Percentiles rank a stretch among this genome's conserved stretches.
Conservation (phyloP, 371 early-diverging fungal species). For the Chytridiales sp. region DNA sequence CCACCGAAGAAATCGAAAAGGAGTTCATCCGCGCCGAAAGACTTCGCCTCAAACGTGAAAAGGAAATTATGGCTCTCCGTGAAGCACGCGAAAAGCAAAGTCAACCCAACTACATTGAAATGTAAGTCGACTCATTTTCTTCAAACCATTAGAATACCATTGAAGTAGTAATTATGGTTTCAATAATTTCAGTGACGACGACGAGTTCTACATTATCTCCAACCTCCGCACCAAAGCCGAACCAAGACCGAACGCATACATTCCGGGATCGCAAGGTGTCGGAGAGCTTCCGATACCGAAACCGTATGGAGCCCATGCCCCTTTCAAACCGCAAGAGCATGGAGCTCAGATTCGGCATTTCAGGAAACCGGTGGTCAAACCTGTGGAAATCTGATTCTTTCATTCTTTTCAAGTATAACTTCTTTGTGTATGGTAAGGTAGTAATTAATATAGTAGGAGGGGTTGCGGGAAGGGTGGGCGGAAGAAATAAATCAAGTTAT, state of each 20-base stretch:
- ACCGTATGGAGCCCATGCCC: constrained; percentile 54
- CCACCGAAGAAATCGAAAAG: constrained; percentile 44
- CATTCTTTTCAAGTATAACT: too few species aligned
- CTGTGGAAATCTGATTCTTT: constrained; percentile 54
- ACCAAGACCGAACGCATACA: constrained; percentile 59
- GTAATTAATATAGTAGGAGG: too few species aligned
- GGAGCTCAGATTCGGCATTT: constrained; percentile 50
- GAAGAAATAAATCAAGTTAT: too few species aligned
- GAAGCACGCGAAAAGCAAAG: constrained; percentile 26
- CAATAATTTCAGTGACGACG: constrained; percentile 34
- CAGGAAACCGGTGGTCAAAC: constrained; percentile 42
- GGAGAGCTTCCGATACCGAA: constrained; percentile 57
- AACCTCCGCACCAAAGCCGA: constrained; percentile 47
- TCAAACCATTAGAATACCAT: constrained; percentile 1
- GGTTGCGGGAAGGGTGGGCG: too few species aligned
- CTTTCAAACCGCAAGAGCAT: constrained; percentile 55
- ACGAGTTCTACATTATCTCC: constrained; percentile 45
- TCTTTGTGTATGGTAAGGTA: too few species aligned
- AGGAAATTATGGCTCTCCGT: constrained; percentile 21
- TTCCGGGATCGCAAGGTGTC: constrained; percentile 45
- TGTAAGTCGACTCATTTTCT: constrained; percentile 26
- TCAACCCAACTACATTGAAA: constrained; percentile 34
- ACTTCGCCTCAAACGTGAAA: constrained; percentile 26
- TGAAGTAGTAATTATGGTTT: neutral
- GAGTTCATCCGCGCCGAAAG: constrained; percentile 44